Evolutionary conservation across 164 flowering plant genomes (phyloP), one percentile per base, ranked within the genome.

Genomic region (Tinospora cordifolia): DNA sequence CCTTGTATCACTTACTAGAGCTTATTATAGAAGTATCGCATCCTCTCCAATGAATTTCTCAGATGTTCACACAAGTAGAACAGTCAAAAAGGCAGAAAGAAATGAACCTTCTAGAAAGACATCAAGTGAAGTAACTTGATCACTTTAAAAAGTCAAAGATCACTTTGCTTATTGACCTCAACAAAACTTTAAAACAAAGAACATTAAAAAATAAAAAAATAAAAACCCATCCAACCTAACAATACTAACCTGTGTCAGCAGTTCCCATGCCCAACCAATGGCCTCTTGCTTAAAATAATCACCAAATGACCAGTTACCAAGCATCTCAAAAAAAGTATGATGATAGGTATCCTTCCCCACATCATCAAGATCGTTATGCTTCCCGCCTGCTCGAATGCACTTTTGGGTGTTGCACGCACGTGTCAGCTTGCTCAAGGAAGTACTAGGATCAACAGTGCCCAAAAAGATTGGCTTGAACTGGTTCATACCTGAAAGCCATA

Each of bases 311-410:
- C 99, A 95, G 72, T 92, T 95, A 0, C 99, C 99, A 70, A 95
- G 90, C 99, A 95, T 95, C 80, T 95, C 99, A 78, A 95, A 92
- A 80, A 95, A 95, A 47, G 99, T 95, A 71, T 95, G 99, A 75
- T 95, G 98, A 74, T 95, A 92, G 26, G 99, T 95, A 65, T 95
- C 99, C 79, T 92, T 95, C 39, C 99, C 99, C 3, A 94, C 99
- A 72, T 95, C 99, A 76, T 90, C 99, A 51, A 95, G 91, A 82
- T 95, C 99, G 78, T 95, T 95, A 75, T 92, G 99, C 70, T 95
- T 95, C 54, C 97, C 99, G 73, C 99, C 98, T 46, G 98, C 98
- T 15, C 98, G 87, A 15, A 95, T 95, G 75, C 98, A 95, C 82
- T 95, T 95, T 74, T 95, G 99, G 46, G 99, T 95, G 78, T 95